Conservation (phyloP, 106 monocot species). For the Posidonia australis region DNA sequence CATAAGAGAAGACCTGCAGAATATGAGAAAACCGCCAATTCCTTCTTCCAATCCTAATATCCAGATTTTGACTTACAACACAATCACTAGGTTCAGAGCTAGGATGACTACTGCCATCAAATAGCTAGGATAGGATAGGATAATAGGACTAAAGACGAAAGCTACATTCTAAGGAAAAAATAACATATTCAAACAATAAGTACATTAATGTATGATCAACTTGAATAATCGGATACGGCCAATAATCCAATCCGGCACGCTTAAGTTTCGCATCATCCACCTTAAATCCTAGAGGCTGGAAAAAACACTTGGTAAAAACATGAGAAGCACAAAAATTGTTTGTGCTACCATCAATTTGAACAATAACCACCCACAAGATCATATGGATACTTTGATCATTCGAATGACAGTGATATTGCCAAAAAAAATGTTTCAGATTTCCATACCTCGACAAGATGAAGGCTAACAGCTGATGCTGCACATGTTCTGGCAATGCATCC, state of each 20-base stretch:
- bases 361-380: no score
- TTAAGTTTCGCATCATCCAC: conserved; percentile 93
- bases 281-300: conserved; percentile 86
- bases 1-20: background rate
- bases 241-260: conserved; percentile 99
- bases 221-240: conserved; percentile 63
- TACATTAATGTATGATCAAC: background rate
- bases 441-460: conserved; percentile 92
- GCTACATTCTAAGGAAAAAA: background rate
- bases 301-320: background rate
- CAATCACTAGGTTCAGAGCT: no score
- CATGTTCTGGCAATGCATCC: conserved; percentile 96
- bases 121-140: background rate
- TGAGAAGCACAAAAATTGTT: background rate
- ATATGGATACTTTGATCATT: no score
- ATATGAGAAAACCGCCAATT: background rate
- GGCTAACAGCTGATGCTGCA: conserved; percentile 84
- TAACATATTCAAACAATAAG: background rate
- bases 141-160: background rate
- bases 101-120: background rate
- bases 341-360: no score
- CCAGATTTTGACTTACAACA: no score
- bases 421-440: no score
- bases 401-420: no score
- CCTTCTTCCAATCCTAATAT: no score